Conservation (phyloP, 805 yeast genomes). For the Pichia insulana region DNA sequence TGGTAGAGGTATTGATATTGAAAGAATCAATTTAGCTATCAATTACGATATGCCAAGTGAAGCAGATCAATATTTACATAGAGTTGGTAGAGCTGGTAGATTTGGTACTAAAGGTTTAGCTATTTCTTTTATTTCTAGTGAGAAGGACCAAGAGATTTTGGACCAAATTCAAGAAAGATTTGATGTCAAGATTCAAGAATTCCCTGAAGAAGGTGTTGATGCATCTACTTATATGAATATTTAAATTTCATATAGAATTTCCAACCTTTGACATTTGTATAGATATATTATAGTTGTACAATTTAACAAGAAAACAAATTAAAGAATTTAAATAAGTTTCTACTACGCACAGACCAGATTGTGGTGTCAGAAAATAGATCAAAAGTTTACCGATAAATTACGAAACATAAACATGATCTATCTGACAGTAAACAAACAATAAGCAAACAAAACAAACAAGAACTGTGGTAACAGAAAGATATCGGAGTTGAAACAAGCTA, state of each 20-base stretch:
- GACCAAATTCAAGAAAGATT: conserved; percentile 93
- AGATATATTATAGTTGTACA: background rate
- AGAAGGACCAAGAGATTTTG: conserved; percentile 83
- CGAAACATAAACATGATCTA: background rate
- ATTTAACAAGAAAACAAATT: background rate
- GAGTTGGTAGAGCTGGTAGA: conserved; percentile 99
- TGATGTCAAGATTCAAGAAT: conserved; percentile 88
- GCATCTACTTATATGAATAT: conserved; percentile 97
- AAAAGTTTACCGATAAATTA: background rate
- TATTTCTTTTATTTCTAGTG: conserved; percentile 76
- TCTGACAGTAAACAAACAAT: too few relatives aligned
- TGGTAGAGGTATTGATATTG: conserved; percentile 99
- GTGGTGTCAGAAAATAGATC: background rate
- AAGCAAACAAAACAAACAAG: background rate
- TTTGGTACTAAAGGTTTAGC: conserved; percentile 99
- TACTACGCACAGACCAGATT: too few relatives aligned
- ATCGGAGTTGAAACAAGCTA: background rate
- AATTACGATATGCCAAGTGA: conserved; percentile 94
- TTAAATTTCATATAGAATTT: conserved; percentile 20
- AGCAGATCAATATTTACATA: conserved; percentile 96
- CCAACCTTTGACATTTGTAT: background rate
- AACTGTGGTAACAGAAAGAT: background rate
- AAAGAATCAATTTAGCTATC: conserved; percentile 95
- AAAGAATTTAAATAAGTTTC: too few relatives aligned
- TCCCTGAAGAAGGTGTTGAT: conserved; percentile 97